Base-by-base conservation (phyloP, 2,329 filamentous ascomycete species). In the Ophiobolus disseminans region DNA sequence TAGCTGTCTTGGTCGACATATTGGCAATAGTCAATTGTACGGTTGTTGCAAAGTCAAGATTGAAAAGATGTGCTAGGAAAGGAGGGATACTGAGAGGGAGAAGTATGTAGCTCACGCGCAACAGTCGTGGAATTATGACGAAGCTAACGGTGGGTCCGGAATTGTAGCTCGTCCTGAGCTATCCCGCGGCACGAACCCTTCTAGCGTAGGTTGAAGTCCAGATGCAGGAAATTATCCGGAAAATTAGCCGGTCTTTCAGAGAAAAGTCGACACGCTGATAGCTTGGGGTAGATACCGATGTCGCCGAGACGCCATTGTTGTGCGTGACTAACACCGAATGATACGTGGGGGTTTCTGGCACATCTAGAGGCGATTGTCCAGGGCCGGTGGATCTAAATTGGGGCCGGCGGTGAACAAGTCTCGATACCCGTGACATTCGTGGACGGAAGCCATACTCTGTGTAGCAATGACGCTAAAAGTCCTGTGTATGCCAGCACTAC, bases 231-330 rank as follows among this genome's bases (percentile, higher is more conserved):
- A 68, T 70, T 65, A 72, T 40, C 67, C 68, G 67, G 45, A 35
- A 35, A 54, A 57, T 72, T 72, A 72, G 58, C 69, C 70, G 69
- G 54, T n/a, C n/a, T 54, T 59, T 57, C 57, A 58, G 48, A 57
- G 45, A 53, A 58, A 52, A 36, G 46, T 55, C 49, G 52, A 45
- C 49, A 26, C 41, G 48, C 41, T 38, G 30, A n/a, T 50, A 41
- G 48, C 50, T 60, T 51, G 50, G 58, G 49, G 41, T 36, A 50
- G 52, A 34, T 44, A 53, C 60, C 63, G 62, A 62, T 56, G 43
- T 62, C 60, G 64, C 59, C 53, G 37, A 36, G 53, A 45, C 53
- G 51, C 55, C 53, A 56, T 28, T 43, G 50, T 48, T 49, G 45
- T 55, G 50, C 42, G 34, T 60, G 61, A 51, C 36, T 48, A 53